phyloP scores from a whole-genome alignment of 441 rosid species.

The Capsella rubella region DNA sequence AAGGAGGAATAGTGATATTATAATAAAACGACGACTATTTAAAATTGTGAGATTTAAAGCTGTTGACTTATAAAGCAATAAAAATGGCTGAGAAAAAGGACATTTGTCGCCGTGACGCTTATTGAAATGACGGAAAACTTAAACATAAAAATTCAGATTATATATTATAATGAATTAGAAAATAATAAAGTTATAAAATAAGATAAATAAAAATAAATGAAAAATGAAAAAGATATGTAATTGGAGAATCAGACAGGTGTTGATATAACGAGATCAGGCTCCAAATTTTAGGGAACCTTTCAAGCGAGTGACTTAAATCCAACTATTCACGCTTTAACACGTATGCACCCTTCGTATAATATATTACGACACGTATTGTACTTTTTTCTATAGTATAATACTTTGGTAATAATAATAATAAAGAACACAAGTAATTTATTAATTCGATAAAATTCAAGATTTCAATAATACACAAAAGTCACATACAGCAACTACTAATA shows the following conservation, averaged over 20 bases:
- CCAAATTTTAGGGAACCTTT: constrained; percentile 47
- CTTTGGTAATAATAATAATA: no score
- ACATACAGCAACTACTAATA: neutral
- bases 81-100: constrained; percentile 41
- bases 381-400: neutral
- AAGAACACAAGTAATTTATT: neutral
- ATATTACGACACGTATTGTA: constrained; percentile 41
- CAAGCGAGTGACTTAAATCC: constrained; percentile 30
- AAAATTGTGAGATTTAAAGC: constrained; percentile 35
- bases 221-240: neutral
- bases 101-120: constrained; percentile 38
- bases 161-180: neutral
- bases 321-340: constrained; percentile 41
- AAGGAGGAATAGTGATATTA: neutral
- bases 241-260: constrained; percentile 44
- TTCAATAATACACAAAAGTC: neutral
- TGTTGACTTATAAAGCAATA: constrained; percentile 44
- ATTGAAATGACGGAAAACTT: constrained; percentile 37
- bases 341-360: constrained; percentile 29
- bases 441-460: neutral
- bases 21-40: constrained; percentile 29
- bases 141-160: constrained; percentile 14
- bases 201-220: neutral
- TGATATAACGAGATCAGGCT: constrained; percentile 25
- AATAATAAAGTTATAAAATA: neutral